These are phyloP conservation scores for Gossypium laxum DNA, from an alignment of 441 rosid genomes.

Conservation along the genomic window DNA sequence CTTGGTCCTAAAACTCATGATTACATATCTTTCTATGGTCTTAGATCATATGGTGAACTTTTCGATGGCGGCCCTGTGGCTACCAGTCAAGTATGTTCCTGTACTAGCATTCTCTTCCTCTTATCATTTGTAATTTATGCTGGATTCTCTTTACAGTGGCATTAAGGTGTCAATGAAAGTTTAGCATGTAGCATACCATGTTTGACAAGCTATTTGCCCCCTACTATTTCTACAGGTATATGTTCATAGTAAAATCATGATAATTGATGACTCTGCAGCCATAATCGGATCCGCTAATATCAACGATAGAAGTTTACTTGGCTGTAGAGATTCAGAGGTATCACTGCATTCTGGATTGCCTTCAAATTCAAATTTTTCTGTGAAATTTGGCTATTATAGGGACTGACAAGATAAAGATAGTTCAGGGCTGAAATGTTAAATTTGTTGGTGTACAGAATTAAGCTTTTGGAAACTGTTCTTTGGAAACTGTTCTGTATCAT, in stretches of 20 bases:
- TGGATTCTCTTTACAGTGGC: background rate
- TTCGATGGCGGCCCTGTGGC: conserved; percentile 78
- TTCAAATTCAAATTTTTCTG: background rate
- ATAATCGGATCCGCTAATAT: conserved; percentile 93
- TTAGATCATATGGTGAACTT: conserved; percentile 74
- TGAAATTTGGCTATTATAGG: background rate
- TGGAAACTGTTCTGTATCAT: too few species aligned
- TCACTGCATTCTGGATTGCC: background rate
- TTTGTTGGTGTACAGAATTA: too few species aligned
- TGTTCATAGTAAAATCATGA: conserved; percentile 93
- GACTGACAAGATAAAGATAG: background rate
- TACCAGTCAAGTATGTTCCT: conserved; percentile 67
- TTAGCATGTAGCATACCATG: background rate
- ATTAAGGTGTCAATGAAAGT: background rate
- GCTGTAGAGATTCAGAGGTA: conserved; percentile 99
- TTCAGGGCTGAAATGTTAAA: background rate
- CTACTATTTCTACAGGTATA: conserved; percentile 47
- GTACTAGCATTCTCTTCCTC: background rate
- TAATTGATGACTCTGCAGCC: conserved; percentile 61
- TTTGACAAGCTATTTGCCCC: background rate
- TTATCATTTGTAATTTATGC: background rate
- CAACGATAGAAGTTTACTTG: conserved; percentile 92
- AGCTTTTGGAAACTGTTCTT: too few species aligned
- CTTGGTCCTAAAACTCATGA: conserved; percentile 70
- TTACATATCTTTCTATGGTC: conserved; percentile 92